Evolutionary conservation across 1,284 basidiomycete genomes (phyloP), one percentile per base, ranked within the genome.

Genomic region (Moniliella sp.): DNA sequence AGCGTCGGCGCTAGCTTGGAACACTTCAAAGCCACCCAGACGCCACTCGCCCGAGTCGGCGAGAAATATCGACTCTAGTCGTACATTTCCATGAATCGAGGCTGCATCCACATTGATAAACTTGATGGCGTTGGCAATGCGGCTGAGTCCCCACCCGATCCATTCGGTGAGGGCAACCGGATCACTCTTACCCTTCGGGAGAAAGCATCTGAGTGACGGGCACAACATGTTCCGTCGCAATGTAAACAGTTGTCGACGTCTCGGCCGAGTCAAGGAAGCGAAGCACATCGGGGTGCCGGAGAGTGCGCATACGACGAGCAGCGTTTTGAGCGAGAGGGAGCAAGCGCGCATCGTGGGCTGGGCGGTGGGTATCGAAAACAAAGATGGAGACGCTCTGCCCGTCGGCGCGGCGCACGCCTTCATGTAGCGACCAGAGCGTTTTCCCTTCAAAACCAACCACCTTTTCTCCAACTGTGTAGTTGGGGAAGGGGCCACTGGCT

Each of bases 251-350:
- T 0, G 72, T 72, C 29, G 88, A 82, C 1, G 81, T 78, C 57
- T 93, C 86, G 4, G 81, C 74, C 1, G 72, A 80, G 13, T 61
- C 62, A 64, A 97, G 73, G 61, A 91, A 88, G 57, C 80, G 86
- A 48, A 99, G 72, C 2, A 97, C 73, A 61, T 94, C 79, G 0
- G 91, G 91, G 66, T 97, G 91, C 21, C 91, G 72, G 4, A 78
- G 77, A 2, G 82, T 80, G 25, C 86, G 71, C 8, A 97, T 67
- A 62, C 88, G 94, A 40, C 79, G 74, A 19, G 93, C 66, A 0
- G 84, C 74, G 62, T 97, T 97, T 57, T 75, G 76, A 2, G 86
- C 88, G 13, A 97, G 69, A 2, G 75, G 73, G 7, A 49, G 37
- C n/a, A 40, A 34, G 30, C 37, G 36, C 9, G 40, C 33, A 13